Conservation (phyloP, 31 red algal species). For the Bonnemaisonia californica region DNA sequence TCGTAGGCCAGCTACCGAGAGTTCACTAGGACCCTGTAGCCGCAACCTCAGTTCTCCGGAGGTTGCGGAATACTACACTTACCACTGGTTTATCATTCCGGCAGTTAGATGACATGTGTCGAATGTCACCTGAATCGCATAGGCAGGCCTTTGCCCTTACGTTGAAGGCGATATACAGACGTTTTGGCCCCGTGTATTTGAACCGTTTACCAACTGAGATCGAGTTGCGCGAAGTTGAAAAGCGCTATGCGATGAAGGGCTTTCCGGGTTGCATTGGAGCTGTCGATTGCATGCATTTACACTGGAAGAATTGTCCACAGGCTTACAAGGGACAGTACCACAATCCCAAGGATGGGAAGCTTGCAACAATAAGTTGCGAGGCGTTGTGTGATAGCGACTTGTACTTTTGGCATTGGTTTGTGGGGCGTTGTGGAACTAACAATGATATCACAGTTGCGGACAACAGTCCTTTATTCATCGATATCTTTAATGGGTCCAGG, state of each 20-base stretch:
- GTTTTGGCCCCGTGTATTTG: constrained; percentile 11
- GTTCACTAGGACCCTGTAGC: too few species aligned
- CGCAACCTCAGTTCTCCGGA: too few species aligned
- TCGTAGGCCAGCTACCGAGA: too few species aligned
- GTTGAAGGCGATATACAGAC: neutral
- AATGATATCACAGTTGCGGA: constrained; percentile 8
- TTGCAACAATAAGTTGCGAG: constrained; percentile 18
- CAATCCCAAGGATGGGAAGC: too few species aligned
- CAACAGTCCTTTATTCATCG: constrained; percentile 19
- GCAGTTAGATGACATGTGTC: constrained; percentile 23
- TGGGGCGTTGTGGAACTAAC: constrained; percentile 23
- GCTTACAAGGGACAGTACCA: constrained; percentile 9
- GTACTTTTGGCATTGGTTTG: constrained; percentile 54
- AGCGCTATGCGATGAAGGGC: neutral
- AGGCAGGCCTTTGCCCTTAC: constrained; percentile 13
- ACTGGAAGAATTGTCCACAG: constrained; percentile 28
- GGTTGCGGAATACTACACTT: too few species aligned
- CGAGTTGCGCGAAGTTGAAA: neutral
- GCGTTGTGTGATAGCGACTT: constrained; percentile 15
- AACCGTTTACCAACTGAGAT: constrained; percentile 18
- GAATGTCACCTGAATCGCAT: constrained; percentile 42
- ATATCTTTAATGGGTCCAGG: neutral
- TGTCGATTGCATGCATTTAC: constrained; percentile 26
- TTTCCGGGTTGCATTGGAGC: constrained; percentile 17
- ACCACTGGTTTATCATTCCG: constrained; percentile 22